A percentile compares a stretch with the other conserved stretches of the same genome.
Evolutionary conservation across 192 early-diverging fungal species (phyloP).

Genomic region (Podila horticola): DNA sequence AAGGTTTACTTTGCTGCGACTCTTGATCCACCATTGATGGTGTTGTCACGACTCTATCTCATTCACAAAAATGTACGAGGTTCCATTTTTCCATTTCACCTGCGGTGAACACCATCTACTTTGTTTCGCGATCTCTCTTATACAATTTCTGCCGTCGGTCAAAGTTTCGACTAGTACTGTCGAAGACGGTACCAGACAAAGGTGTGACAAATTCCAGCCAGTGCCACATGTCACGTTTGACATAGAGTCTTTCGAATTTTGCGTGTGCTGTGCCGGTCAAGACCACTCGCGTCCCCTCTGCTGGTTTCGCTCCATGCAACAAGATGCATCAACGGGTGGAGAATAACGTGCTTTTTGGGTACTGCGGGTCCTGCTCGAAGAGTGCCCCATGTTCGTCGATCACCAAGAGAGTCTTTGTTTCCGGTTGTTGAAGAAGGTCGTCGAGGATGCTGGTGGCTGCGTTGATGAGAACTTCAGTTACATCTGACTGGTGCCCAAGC

Average conservation of each 20-base stretch:
- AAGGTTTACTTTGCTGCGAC: too few relatives aligned
- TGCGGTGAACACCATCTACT: too few relatives aligned
- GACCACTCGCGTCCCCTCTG: constrained; percentile 28
- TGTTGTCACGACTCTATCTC: too few relatives aligned
- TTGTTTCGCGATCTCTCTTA: too few relatives aligned
- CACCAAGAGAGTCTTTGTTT: constrained; percentile 31
- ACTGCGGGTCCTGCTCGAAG: constrained; percentile 29
- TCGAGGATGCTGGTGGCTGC: constrained; percentile 2
- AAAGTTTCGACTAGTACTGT: too few relatives aligned
- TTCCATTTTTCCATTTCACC: too few relatives aligned
- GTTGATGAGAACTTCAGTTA: background rate
- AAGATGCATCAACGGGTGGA: constrained; percentile 38
- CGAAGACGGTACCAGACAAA: constrained; percentile 17
- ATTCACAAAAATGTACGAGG: too few relatives aligned
- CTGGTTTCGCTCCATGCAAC: constrained; percentile 15
- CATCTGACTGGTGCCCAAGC: background rate
- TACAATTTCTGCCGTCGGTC: too few relatives aligned
- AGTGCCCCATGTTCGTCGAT: constrained; percentile 40
- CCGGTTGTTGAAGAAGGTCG: background rate
- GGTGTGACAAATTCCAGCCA: constrained; percentile 31
- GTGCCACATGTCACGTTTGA: constrained; percentile 16
- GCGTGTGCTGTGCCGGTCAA: constrained; percentile 7
- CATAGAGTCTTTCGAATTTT: constrained; percentile 26
- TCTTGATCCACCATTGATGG: too few relatives aligned
- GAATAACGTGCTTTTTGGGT: constrained; percentile 6